phyloP scores from a whole-genome alignment of 495 filamentous ascomycete species.

The Hamigera avellanea region DNA sequence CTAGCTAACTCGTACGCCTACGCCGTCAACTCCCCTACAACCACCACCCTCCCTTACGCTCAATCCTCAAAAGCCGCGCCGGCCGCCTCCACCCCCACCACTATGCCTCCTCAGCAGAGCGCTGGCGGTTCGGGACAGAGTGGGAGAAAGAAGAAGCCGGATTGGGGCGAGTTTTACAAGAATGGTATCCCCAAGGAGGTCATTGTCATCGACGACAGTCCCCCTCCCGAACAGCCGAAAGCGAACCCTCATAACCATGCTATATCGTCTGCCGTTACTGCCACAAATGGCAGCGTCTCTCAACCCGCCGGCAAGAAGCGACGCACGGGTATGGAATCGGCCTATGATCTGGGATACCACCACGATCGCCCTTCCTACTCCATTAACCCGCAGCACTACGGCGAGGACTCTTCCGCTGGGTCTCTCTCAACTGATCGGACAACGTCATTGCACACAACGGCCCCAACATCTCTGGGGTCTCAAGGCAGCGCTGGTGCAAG shows the following conservation, averaged over 20 bases:
- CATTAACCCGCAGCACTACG: slow-evolving; percentile 57
- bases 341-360: slow-evolving; percentile 54
- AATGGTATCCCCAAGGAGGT: slow-evolving; percentile 88
- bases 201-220: slow-evolving; percentile 91
- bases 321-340: slow-evolving; percentile 48
- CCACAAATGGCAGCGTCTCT: slow-evolving; percentile 19
- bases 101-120: slow-evolving; percentile 19
- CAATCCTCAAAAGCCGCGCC: slow-evolving; percentile 24
- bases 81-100: slow-evolving; percentile 23
- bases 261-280: slow-evolving; percentile 9
- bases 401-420: slow-evolving; percentile 50
- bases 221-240: slow-evolving; percentile 47
- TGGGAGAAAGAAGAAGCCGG: slow-evolving; percentile 49
- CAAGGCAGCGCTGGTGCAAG: slow-evolving; percentile 51
- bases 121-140: slow-evolving; percentile 38
- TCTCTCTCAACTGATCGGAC: slow-evolving; percentile 80
- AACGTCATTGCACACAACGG: slow-evolving; percentile 76
- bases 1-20: slow-evolving; percentile 38
- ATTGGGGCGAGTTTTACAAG: slow-evolving; percentile 88
- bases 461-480: slow-evolving; percentile 79
- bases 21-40: slow-evolving; percentile 30
- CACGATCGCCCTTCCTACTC: slow-evolving; percentile 53
- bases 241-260: slow-evolving; percentile 16
- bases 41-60: slow-evolving; percentile 24
- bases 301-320: slow-evolving; percentile 54